Percentiles rank a stretch among this genome's conserved stretches.
phyloP scores from a whole-genome alignment of 2,329 filamentous ascomycete genomes.

The Penicillium sp. region DNA sequence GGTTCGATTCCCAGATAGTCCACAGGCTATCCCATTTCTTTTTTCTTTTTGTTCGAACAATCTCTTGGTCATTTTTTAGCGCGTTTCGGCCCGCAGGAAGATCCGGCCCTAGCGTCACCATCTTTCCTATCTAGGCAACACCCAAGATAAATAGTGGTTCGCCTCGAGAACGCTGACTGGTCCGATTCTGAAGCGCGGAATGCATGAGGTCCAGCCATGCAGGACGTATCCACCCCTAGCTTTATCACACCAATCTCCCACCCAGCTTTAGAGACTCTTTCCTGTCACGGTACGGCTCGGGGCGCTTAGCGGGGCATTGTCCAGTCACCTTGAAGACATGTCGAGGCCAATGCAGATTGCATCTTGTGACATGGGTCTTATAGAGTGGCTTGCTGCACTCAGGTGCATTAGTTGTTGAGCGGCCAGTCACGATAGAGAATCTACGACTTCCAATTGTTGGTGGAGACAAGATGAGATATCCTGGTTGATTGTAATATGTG shows the following conservation, averaged over 20 bases:
- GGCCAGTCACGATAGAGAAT: not conserved
- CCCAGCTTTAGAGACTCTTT: not conserved
- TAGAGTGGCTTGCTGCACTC: not conserved
- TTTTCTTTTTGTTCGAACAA: not conserved
- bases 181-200: not conserved
- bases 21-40: not conserved
- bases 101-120: not conserved
- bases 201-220: not conserved
- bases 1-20: conserved; percentile 43
- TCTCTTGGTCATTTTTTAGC: not conserved
- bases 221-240: not conserved
- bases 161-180: not conserved
- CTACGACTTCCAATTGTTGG: not conserved
- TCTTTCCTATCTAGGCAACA: not conserved
- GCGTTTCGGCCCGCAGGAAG: not conserved
- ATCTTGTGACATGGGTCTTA: not conserved
- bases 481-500: not conserved
- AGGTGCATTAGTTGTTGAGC: not conserved
- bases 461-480: not conserved
- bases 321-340: not conserved
- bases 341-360: not conserved
- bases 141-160: not conserved
- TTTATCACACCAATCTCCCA: not conserved
- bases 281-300: not conserved
- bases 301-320: not conserved